phyloP scores from a whole-genome alignment of 1,284 basidiomycete genomes.

The Rhizoctonia solani region DNA sequence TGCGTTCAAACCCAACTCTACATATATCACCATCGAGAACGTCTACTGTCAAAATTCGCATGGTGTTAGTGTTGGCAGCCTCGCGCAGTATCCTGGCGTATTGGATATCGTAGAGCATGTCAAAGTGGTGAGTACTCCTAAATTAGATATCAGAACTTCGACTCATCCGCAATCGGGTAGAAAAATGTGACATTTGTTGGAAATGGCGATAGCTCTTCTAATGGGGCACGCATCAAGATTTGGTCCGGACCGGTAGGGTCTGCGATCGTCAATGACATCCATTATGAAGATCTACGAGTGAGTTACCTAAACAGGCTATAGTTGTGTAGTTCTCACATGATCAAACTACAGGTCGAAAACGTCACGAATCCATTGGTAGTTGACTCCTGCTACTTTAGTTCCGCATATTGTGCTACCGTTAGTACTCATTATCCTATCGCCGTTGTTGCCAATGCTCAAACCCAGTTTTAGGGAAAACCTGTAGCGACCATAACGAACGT shows the following conservation, averaged over 20 bases:
- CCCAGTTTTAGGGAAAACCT: conserved; percentile 21
- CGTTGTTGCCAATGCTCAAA: background rate
- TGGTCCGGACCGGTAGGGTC: conserved; percentile 34
- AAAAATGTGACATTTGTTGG: conserved; percentile 34
- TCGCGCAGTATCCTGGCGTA: conserved; percentile 33
- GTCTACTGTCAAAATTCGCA: too few relatives aligned
- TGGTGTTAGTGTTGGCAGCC: conserved; percentile 27
- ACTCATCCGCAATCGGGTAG: background rate
- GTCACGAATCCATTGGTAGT: conserved; percentile 23
- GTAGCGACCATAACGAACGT: conserved; percentile 33
- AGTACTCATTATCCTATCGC: background rate
- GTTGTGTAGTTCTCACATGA: background rate
- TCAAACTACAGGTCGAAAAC: background rate
- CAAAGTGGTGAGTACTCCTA: conserved; percentile 3
- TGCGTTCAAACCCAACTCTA: conserved; percentile 34
- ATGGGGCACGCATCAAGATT: conserved; percentile 36
- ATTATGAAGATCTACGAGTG: conserved; percentile 31
- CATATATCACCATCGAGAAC: conserved; percentile 33
- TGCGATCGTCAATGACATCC: conserved; percentile 33
- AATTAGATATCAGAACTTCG: background rate
- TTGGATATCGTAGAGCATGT: conserved; percentile 32
- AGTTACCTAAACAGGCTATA: background rate
- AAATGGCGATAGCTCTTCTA: conserved; percentile 26
- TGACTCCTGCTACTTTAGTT: conserved; percentile 35
- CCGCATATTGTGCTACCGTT: conserved; percentile 24